Evolutionary conservation across 306 rosid genomes (phyloP).

Genomic region (Corylus avellana): DNA sequence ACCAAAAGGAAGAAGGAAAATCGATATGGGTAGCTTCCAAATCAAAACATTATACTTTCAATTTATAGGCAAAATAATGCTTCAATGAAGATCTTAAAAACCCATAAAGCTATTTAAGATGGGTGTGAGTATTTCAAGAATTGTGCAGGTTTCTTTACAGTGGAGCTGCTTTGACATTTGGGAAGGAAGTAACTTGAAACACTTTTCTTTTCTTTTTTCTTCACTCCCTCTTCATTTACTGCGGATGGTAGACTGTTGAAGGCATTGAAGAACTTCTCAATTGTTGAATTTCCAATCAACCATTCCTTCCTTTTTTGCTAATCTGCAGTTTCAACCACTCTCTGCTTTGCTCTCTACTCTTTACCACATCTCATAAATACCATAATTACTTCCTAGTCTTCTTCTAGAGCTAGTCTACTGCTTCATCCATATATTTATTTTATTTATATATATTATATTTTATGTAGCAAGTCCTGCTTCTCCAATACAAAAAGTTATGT

Average conservation of each 20-base stretch:
- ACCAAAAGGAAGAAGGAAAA: no score
- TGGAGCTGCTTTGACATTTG: neutral
- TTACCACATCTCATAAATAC: slow-evolving; percentile 23
- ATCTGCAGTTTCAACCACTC: slow-evolving; percentile 24
- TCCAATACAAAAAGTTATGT: no score
- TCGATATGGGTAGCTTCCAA: no score
- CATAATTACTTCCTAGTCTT: slow-evolving; percentile 12
- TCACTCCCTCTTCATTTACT: neutral
- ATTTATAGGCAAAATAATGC: no score
- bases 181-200: neutral
- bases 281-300: slow-evolving; percentile 8
- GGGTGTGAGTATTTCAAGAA: neutral
- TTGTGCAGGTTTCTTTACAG: neutral
- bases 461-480: no score
- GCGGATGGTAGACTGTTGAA: neutral
- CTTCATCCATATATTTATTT: neutral
- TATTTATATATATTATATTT: neutral
- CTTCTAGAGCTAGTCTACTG: neutral
- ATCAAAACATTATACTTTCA: no score
- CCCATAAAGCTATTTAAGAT: no score
- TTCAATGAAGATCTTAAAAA: no score
- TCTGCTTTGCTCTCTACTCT: slow-evolving; percentile 2
- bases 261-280: neutral
- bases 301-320: neutral
- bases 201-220: neutral